phyloP scores from a whole-genome alignment of 2,329 filamentous ascomycete genomes.

The Penicillium brevicompactum region DNA sequence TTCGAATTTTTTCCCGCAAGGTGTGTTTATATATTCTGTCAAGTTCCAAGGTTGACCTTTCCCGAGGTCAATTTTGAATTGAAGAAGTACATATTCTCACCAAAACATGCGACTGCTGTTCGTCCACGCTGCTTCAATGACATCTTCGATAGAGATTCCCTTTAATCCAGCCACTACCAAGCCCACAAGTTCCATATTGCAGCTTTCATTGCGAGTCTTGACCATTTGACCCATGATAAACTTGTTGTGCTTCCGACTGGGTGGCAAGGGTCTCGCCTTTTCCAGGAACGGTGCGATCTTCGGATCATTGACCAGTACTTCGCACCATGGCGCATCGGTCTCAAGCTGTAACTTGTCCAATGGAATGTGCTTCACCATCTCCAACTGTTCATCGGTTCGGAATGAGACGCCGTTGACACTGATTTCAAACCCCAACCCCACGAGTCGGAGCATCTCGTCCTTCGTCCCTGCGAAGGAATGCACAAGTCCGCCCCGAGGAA shows the following conservation, averaged over 20 bases:
- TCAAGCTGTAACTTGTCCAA: conserved; percentile 49
- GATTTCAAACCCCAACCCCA: conserved; percentile 44
- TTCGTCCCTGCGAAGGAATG: conserved; percentile 84
- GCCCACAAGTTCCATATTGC: conserved; percentile 51
- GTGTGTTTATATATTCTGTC: too few relatives aligned
- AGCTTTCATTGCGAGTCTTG: conserved; percentile 54
- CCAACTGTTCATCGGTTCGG: conserved; percentile 38
- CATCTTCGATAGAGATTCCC: conserved; percentile 45
- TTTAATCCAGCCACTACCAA: conserved; percentile 53
- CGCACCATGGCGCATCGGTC: conserved; percentile 54
- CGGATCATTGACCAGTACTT: conserved; percentile 42
- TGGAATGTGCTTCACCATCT: conserved; percentile 48
- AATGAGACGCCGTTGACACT: conserved; percentile 57
- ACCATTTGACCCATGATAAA: conserved; percentile 51
- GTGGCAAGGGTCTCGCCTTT: conserved; percentile 41
- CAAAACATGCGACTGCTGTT: conserved; percentile 42
- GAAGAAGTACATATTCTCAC: not conserved
- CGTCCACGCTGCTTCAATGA: conserved; percentile 43
- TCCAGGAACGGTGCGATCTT: conserved; percentile 46
- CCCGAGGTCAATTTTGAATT: too few relatives aligned
- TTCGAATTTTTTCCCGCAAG: too few relatives aligned
- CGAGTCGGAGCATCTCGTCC: conserved; percentile 44
- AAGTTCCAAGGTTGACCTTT: too few relatives aligned
- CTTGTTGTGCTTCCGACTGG: conserved; percentile 54
- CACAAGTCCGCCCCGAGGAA: conserved; percentile 65